Base-by-base conservation (phyloP, 2,329 filamentous ascomycete species). In the Tetracladium maxilliforme region DNA sequence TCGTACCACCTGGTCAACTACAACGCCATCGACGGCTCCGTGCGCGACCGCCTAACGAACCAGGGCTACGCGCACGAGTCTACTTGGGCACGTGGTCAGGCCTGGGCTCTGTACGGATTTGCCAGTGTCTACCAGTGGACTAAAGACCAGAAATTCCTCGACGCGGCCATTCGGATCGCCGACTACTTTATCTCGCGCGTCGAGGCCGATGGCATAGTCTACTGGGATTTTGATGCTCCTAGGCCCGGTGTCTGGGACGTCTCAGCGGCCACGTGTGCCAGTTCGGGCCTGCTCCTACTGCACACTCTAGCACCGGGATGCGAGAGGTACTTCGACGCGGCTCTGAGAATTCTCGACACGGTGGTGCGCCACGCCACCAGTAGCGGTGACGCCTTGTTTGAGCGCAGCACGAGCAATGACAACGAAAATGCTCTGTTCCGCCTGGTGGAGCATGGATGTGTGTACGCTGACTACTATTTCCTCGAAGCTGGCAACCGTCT, bases 221-320 rank as follows among this genome's bases (percentile, higher is more conserved):
- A 46, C 0, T 50, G 46, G 47, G 60, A 64, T 25, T 64, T 64
- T 20, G 53, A 64, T 29, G 60, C 59, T 0, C 59, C 58, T 35
- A 22, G 5, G 20, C 32, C 39, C 0, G 35, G 39, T 6, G 27
- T 40, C n/a, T 27, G n/a, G n/a, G n/a, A n/a, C n/a, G n/a, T n/a
- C n/a, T n/a, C n/a, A n/a, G n/a, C n/a, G n/a, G n/a, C n/a, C n/a
- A n/a, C n/a, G n/a, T n/a, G n/a, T n/a, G n/a, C n/a, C n/a, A 27
- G 3, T 37, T 30, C 10, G 23, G n/a, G 33, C 42, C 10, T 23
- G 45, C 29, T 2, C 16, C 25, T 2, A 40, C 41, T 5, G 35
- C 21, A 25, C 9, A 33, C 33, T 3, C 17, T 36, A 9, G 10
- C 12, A 2, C 25, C 6, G 21, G 29, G 2, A 28, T 2, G n/a